A percentile compares a stretch with the other conserved stretches of the same genome.
Conservation (phyloP, 192 early-diverging fungal species). For the Linnemannia exigua region DNA sequence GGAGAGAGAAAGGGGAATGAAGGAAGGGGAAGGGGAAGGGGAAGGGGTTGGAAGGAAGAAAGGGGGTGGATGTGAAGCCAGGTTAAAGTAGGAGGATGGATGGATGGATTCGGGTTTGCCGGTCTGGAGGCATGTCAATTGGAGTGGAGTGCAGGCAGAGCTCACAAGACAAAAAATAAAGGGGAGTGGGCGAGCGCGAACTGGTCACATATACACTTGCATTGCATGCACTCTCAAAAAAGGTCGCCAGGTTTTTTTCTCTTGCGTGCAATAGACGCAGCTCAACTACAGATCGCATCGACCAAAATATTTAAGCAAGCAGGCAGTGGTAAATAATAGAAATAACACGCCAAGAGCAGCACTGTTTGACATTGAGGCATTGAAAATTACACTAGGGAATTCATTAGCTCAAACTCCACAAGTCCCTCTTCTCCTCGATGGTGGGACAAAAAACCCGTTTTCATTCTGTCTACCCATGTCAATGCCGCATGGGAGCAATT, state of each 20-base stretch:
- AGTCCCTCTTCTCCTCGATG: too few relatives aligned
- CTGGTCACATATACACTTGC: too few relatives aligned
- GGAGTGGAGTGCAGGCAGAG: not conserved
- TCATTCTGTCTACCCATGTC: too few relatives aligned
- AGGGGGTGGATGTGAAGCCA: not conserved
- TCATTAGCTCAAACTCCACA: too few relatives aligned
- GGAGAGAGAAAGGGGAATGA: not conserved
- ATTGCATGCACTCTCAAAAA: too few relatives aligned
- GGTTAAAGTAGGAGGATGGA: not conserved
- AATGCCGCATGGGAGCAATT: too few relatives aligned
- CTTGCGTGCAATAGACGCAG: not conserved
- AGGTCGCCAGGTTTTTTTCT: not conserved
- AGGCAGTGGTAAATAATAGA: not conserved
- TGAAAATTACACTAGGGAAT: not conserved
- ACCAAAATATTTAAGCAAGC: not conserved
- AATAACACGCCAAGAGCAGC: not conserved
- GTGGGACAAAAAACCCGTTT: too few relatives aligned
- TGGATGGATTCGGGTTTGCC: not conserved
- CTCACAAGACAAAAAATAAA: conserved; percentile 6
- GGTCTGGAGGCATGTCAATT: not conserved
- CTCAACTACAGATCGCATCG: not conserved
- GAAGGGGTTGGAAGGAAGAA: not conserved
- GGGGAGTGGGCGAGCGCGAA: not conserved
- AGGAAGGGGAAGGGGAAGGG: not conserved
- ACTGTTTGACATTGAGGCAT: not conserved